Percentiles rank a stretch among this genome's conserved stretches.
These are phyloP conservation scores for Acer negundo DNA, from an alignment of 345 rosid species.

Conservation along the genomic window DNA sequence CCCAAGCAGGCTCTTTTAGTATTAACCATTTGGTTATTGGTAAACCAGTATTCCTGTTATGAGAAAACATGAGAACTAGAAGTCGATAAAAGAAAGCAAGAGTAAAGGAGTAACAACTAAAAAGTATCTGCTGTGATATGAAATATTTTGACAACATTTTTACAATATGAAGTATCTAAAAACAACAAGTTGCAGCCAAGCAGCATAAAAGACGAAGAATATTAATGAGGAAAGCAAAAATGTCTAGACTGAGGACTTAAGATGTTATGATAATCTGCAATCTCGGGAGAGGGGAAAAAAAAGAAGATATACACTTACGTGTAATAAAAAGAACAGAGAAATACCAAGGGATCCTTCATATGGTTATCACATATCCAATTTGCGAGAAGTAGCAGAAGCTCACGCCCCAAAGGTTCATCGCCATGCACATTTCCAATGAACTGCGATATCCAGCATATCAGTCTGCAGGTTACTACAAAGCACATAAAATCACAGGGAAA, in stretches of 20 bases:
- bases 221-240: not conserved
- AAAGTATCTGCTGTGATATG: not conserved
- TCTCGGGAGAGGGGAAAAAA: slow-evolving; percentile 1
- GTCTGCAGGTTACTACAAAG: slow-evolving; percentile 10
- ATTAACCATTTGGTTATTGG: not conserved
- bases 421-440: slow-evolving; percentile 96
- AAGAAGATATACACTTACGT: slow-evolving; percentile 4
- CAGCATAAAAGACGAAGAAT: not conserved
- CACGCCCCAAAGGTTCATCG: slow-evolving; percentile 96
- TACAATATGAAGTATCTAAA: not conserved
- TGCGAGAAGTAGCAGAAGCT: slow-evolving; percentile 73
- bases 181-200: not conserved
- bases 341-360: slow-evolving; percentile 74
- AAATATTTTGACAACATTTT: not conserved
- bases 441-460: slow-evolving; percentile 42
- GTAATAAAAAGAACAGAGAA: slow-evolving; percentile 25
- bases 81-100: not conserved
- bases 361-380: slow-evolving; percentile 95
- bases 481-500: not conserved
- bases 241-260: slow-evolving; percentile 9
- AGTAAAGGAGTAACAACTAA: not conserved
- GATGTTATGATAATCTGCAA: not conserved
- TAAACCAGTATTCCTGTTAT: not conserved
- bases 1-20: not conserved
- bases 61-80: not conserved